Percentiles rank a stretch among this genome's conserved stretches.
phyloP scores from a whole-genome alignment of 164 flowering plant species.

The Vitis riparia region DNA sequence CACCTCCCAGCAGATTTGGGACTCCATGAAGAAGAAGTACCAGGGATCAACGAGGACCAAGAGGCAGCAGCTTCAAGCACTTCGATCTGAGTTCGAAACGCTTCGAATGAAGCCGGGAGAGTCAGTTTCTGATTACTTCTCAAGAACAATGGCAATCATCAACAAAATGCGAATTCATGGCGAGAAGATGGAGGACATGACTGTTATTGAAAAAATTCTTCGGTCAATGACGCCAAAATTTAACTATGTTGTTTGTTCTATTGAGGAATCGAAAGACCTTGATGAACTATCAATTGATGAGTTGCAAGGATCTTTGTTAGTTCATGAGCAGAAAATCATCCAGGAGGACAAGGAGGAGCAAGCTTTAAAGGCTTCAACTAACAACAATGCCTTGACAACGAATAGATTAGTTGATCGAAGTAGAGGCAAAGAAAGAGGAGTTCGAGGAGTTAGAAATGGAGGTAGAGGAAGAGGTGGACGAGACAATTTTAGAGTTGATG shows the following conservation, averaged over 20 bases:
- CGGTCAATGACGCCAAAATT: constrained; percentile 18
- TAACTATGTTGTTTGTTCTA: constrained; percentile 24
- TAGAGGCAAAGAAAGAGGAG: background rate
- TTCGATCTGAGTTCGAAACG: constrained; percentile 9
- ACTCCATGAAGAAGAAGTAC: constrained; percentile 19
- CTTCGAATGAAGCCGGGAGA: constrained; percentile 20
- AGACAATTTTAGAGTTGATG: constrained; percentile 4
- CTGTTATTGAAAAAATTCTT: constrained; percentile 20
- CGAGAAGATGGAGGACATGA: constrained; percentile 17
- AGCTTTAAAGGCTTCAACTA: constrained; percentile 23
- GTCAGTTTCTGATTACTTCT: constrained; percentile 7
- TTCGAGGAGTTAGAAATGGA: constrained; percentile 14
- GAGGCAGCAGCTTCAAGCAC: constrained; percentile 20
- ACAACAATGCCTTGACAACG: no score
- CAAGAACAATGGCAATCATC: constrained; percentile 14
- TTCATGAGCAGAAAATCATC: constrained; percentile 24
- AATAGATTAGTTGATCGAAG: no score
- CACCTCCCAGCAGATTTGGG: constrained; percentile 22
- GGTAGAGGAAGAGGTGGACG: constrained; percentile 5
- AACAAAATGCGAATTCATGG: constrained; percentile 19
- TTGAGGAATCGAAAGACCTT: constrained; percentile 20
- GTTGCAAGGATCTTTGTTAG: constrained; percentile 21
- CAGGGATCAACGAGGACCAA: constrained; percentile 17
- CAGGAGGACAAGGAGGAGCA: constrained; percentile 8
- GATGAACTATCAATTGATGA: constrained; percentile 17